Conservation (phyloP, 495 filamentous ascomycete species). For the Aspergillus asperescens region DNA sequence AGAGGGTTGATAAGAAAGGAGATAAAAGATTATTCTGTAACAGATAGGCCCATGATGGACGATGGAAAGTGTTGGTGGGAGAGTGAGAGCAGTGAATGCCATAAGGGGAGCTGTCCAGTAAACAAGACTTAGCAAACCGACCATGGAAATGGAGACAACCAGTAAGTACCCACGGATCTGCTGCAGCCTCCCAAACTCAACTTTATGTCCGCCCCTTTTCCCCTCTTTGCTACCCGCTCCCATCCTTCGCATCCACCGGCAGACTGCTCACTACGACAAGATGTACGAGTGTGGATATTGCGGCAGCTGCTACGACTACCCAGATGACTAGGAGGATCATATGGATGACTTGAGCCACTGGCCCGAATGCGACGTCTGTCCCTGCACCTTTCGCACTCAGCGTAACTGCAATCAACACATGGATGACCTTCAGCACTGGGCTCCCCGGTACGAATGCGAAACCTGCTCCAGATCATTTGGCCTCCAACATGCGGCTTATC, state of each 20-base stretch:
- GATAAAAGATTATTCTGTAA: too few relatives aligned
- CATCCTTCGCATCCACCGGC: background rate
- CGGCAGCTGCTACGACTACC: background rate
- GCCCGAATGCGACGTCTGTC: slow-evolving; percentile 32
- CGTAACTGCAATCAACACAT: slow-evolving; percentile 26
- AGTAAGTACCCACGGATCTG: too few relatives aligned
- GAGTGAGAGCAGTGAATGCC: too few relatives aligned
- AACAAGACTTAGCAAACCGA: too few relatives aligned
- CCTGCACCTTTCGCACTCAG: slow-evolving; percentile 17
- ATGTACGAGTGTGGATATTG: slow-evolving; percentile 13
- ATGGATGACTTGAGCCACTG: slow-evolving; percentile 2
- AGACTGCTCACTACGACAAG: background rate
- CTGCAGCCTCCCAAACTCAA: too few relatives aligned
- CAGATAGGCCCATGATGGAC: too few relatives aligned
- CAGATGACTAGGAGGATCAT: background rate
- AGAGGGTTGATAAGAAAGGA: too few relatives aligned
- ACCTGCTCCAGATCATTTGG: slow-evolving; percentile 30
- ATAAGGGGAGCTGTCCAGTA: too few relatives aligned
- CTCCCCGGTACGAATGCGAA: slow-evolving; percentile 31
- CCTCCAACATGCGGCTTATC: slow-evolving; percentile 17
- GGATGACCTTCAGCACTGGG: slow-evolving; percentile 25
- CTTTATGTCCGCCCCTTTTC: too few relatives aligned
- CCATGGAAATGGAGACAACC: too few relatives aligned
- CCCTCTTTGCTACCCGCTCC: too few relatives aligned
- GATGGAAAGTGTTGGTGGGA: too few relatives aligned